Percentiles rank a stretch among this genome's conserved stretches.
Evolutionary conservation across 768 basidiomycete genomes (phyloP).

Genomic region (Lactifluus volemus): DNA sequence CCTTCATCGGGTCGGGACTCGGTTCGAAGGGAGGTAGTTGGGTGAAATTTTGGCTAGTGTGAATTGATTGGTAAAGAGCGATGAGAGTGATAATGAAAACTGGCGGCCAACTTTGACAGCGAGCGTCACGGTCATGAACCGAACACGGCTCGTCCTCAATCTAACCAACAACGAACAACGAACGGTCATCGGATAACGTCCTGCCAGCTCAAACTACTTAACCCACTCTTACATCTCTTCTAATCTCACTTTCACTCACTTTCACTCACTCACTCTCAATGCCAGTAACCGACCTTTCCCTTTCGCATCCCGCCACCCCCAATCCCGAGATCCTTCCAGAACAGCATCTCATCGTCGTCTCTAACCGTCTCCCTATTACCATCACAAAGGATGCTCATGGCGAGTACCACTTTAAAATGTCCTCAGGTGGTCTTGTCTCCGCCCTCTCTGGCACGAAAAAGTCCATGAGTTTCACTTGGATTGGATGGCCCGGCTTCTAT

Average conservation of each 20-base stretch:
- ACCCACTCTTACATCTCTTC: neutral
- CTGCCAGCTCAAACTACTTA: constrained; percentile 13
- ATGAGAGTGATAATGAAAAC: neutral
- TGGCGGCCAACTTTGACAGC: neutral
- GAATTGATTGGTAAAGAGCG: neutral
- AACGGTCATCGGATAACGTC: neutral
- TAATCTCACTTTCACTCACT: neutral
- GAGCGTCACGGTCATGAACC: neutral
- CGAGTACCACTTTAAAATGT: constrained; percentile 99
- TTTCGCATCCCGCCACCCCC: constrained; percentile 1
- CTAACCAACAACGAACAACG: neutral
- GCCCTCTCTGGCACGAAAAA: constrained; percentile 98
- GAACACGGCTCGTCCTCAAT: too few species aligned
- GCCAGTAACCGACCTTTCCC: neutral
- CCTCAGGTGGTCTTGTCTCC: constrained; percentile 93
- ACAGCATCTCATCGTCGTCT: constrained; percentile 86
- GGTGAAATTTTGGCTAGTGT: neutral
- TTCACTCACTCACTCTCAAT: neutral
- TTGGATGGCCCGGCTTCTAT: constrained; percentile 91
- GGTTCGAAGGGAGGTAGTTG: neutral
- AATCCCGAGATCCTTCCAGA: constrained; percentile 32
- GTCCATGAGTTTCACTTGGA: constrained; percentile 96
- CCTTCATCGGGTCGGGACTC: neutral
- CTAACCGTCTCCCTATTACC: constrained; percentile 91
- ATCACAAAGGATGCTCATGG: constrained; percentile 89